A percentile compares a stretch with the other conserved stretches of the same genome.
These are phyloP conservation scores for Venturia pyrina DNA, from an alignment of 2,329 filamentous ascomycete species.

Conservation along the genomic window DNA sequence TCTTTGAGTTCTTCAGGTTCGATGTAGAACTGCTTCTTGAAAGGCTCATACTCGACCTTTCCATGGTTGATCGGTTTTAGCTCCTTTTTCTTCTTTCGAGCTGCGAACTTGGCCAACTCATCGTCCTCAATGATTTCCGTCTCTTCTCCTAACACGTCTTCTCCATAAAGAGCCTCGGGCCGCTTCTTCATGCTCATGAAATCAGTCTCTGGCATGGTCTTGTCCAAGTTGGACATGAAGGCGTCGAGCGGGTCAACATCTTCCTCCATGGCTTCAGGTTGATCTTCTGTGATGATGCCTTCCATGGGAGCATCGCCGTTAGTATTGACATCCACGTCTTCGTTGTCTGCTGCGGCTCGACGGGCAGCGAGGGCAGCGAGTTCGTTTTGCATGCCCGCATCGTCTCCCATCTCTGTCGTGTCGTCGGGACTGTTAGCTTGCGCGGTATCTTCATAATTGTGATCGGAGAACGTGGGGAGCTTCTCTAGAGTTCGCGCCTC, in stretches of 20 bases:
- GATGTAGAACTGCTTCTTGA: conserved; percentile 91
- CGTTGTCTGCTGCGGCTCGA: conserved; percentile 21
- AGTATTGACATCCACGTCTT: conserved; percentile 25
- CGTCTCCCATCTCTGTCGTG: conserved; percentile 58
- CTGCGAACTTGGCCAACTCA: conserved; percentile 51
- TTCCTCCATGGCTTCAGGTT: conserved; percentile 45
- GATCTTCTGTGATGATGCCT: conserved; percentile 28
- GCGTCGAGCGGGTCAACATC: conserved; percentile 85
- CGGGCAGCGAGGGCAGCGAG: conserved; percentile 6
- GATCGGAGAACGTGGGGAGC: conserved; percentile 65
- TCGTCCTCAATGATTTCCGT: conserved; percentile 54
- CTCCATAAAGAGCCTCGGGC: conserved; percentile 79
- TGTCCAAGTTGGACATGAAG: conserved; percentile 73
- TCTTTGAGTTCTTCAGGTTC: conserved; percentile 76
- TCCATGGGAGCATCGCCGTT: conserved; percentile 15
- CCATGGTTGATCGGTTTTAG: conserved; percentile 79
- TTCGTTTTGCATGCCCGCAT: conserved; percentile 51
- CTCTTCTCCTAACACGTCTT: conserved; percentile 59
- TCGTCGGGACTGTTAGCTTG: conserved; percentile 45
- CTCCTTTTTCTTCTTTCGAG: conserved; percentile 75
- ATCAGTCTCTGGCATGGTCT: conserved; percentile 31
- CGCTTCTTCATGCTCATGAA: conserved; percentile 31
- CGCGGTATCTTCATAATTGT: conserved; percentile 37
- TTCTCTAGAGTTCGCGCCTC: conserved; percentile 83
- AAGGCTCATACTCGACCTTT: conserved; percentile 74